A percentile compares a stretch with the other conserved stretches of the same genome.
Conservation (phyloP, 2,329 filamentous ascomycete species). For the Pestalotiopsis sp. region DNA sequence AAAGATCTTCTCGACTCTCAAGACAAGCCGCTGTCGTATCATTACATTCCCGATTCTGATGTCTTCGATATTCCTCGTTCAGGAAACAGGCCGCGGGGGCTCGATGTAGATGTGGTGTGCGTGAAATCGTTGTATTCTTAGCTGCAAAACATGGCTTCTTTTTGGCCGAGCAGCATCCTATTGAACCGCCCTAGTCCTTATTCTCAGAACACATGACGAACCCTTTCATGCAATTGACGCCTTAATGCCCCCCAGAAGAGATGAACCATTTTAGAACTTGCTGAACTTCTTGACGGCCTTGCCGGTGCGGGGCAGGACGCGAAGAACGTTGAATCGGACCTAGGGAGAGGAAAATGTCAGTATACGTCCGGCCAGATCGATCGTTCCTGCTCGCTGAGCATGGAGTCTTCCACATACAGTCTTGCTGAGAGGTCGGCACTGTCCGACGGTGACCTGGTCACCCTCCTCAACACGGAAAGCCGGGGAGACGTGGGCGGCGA, state of each 20-base stretch:
- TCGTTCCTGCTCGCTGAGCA: not conserved
- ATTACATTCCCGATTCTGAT: not conserved
- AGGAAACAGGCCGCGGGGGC: not conserved
- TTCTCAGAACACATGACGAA: slow-evolving; percentile 39
- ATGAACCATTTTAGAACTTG: slow-evolving; percentile 82
- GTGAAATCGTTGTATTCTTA: slow-evolving; percentile 31
- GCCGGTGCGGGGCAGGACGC: slow-evolving; percentile 95
- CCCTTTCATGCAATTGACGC: slow-evolving; percentile 50
- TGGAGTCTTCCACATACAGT: slow-evolving; percentile 63
- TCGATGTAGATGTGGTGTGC: slow-evolving; percentile 7
- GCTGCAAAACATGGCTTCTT: slow-evolving; percentile 31
- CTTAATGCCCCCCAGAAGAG: slow-evolving; percentile 52
- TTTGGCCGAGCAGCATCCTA: slow-evolving; percentile 34
- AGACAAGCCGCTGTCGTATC: not conserved
- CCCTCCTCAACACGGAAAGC: slow-evolving; percentile 99
- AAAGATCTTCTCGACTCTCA: not conserved
- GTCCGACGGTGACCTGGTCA: slow-evolving; percentile 98
- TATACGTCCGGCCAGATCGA: not conserved
- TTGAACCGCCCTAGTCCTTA: slow-evolving; percentile 35
- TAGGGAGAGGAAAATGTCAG: slow-evolving; percentile 36
- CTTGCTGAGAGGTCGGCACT: slow-evolving; percentile 99
- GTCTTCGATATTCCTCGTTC: not conserved
- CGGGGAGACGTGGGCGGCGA: slow-evolving; percentile 97
- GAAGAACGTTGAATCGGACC: slow-evolving; percentile 99
- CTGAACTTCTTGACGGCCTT: slow-evolving; percentile 97